phyloP scores from a whole-genome alignment of 2,329 filamentous ascomycete genomes.

The Drechslerella dactyloides region DNA sequence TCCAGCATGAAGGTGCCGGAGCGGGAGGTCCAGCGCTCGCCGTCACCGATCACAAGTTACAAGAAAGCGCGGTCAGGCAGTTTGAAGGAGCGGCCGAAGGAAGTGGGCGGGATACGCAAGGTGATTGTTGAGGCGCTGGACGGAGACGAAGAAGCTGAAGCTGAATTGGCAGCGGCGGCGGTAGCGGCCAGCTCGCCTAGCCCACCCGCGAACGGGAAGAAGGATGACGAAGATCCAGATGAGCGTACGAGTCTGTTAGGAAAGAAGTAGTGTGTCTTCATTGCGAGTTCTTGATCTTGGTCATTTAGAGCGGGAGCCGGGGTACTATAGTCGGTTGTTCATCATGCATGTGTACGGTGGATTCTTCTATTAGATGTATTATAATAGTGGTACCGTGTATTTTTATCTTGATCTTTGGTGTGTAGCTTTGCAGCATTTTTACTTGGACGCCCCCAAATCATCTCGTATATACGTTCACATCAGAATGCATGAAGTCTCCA shows the following conservation, averaged over 20 bases:
- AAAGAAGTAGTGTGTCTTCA: constrained; percentile 38
- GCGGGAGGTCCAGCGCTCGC: constrained; percentile 56
- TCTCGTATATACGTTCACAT: too few species aligned
- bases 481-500: too few species aligned
- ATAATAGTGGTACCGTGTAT: too few species aligned
- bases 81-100: constrained; percentile 77
- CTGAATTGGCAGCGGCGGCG: neutral
- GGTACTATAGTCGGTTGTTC: neutral
- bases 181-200: constrained; percentile 1
- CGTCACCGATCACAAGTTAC: constrained; percentile 62
- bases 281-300: neutral
- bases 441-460: too few species aligned
- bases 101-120: constrained; percentile 75
- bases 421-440: too few species aligned
- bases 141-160: neutral
- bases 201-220: neutral
- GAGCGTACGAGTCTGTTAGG: constrained; percentile 41
- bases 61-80: constrained; percentile 67
- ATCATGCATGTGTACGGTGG: too few species aligned
- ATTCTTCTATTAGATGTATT: too few species aligned
- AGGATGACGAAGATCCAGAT: constrained; percentile 23
- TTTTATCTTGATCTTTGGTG: too few species aligned
- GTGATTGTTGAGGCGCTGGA: constrained; percentile 72
- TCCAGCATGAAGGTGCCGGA: constrained; percentile 52
- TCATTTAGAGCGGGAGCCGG: neutral